These are phyloP conservation scores for Elasticomyces elasticus DNA, from an alignment of 495 filamentous ascomycete species.

Conservation along the genomic window DNA sequence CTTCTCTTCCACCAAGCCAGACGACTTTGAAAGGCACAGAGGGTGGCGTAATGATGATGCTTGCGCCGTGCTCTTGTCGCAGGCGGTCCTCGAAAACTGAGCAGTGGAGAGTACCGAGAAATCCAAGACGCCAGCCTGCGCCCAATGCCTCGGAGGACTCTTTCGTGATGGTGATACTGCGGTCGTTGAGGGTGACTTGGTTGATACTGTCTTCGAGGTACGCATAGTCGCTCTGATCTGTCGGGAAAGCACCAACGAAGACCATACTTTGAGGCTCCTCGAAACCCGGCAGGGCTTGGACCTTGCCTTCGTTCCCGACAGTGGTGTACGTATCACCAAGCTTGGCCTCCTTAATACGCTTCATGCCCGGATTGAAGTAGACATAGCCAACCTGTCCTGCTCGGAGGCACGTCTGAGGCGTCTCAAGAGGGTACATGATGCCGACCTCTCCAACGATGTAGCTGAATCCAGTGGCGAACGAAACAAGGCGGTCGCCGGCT, in stretches of 20 bases:
- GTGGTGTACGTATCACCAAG: slow-evolving; percentile 89
- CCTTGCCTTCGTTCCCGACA: slow-evolving; percentile 65
- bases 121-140: slow-evolving; percentile 87
- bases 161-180: slow-evolving; percentile 86
- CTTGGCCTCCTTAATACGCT: slow-evolving; percentile 85
- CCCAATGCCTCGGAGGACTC: slow-evolving; percentile 88
- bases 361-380: slow-evolving; percentile 97
- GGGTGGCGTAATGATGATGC: slow-evolving; percentile 93
- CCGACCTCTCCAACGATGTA: slow-evolving; percentile 94
- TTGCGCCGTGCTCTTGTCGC: slow-evolving; percentile 85
- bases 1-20: slow-evolving; percentile 61
- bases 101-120: slow-evolving; percentile 92
- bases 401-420: slow-evolving; percentile 64
- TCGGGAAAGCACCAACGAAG: slow-evolving; percentile 91
- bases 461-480: slow-evolving; percentile 74
- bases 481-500: slow-evolving; percentile 71
- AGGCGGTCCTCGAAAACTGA: slow-evolving; percentile 98
- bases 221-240: slow-evolving; percentile 75
- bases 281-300: slow-evolving; percentile 80
- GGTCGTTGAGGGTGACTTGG: slow-evolving; percentile 86
- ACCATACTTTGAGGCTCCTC: slow-evolving; percentile 99
- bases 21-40: slow-evolving; percentile 83
- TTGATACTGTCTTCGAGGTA: slow-evolving; percentile 91
- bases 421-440: slow-evolving; percentile 89
- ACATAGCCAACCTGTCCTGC: slow-evolving; percentile 95